These are phyloP conservation scores for Exsudoporus frostii DNA, from an alignment of 768 basidiomycete species.

Conservation along the genomic window DNA sequence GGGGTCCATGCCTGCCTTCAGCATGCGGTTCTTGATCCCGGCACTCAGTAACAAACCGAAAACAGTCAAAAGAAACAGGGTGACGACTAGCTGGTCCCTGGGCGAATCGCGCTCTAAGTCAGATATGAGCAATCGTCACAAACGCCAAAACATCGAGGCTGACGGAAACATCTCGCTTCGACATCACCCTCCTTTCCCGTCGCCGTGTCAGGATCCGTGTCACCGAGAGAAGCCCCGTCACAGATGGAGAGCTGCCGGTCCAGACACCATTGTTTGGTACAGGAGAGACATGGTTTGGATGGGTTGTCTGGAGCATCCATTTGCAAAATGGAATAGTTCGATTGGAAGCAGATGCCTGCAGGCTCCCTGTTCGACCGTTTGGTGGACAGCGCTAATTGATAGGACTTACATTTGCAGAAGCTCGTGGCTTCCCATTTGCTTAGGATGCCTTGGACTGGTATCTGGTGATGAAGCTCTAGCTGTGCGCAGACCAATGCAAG, in stretches of 20 bases:
- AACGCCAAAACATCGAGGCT: constrained; percentile 39
- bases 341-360: constrained; percentile 85
- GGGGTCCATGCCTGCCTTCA: constrained; percentile 69
- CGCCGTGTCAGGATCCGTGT: constrained; percentile 87
- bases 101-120: constrained; percentile 86
- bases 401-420: constrained; percentile 78
- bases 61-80: constrained; percentile 83
- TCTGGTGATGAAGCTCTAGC: constrained; percentile 28
- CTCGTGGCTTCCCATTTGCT: constrained; percentile 88
- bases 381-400: background rate
- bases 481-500: background rate
- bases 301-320: constrained; percentile 80
- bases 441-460: constrained; percentile 41
- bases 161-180: constrained; percentile 94
- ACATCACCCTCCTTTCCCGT: constrained; percentile 96
- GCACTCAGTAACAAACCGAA: constrained; percentile 83
- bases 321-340: constrained; percentile 83
- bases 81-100: constrained; percentile 91
- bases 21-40: constrained; percentile 78
- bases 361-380: constrained; percentile 5
- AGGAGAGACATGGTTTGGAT: constrained; percentile 86
- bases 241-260: constrained; percentile 89
- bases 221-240: constrained; percentile 75
- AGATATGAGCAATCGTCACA: constrained; percentile 26
- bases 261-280: constrained; percentile 94